These are phyloP conservation scores for Thalassiosira profunda DNA, from an alignment of 108 stramenopile genomes.

Conservation along the genomic window DNA sequence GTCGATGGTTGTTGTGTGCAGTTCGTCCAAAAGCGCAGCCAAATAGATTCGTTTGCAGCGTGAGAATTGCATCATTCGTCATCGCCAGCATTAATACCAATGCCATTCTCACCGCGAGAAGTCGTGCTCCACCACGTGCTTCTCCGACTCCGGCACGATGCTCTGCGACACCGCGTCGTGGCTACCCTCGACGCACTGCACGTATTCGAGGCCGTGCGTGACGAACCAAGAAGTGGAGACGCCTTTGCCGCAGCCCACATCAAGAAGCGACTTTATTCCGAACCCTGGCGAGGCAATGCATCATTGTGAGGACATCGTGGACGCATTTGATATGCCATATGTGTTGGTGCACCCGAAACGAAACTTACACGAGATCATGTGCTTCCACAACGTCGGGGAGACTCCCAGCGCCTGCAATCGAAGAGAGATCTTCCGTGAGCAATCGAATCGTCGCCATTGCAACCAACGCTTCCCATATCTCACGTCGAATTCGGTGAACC, in stretches of 20 bases:
- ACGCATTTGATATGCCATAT: background rate
- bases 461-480: background rate
- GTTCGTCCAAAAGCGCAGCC: too few species aligned
- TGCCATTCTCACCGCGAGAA: too few species aligned
- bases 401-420: conserved; percentile 31
- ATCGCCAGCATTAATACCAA: too few species aligned
- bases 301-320: background rate
- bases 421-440: conserved; percentile 2
- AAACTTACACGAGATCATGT: conserved; percentile 25
- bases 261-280: conserved; percentile 75
- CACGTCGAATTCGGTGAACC: conserved; percentile 71
- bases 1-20: too few species aligned
- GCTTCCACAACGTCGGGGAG: conserved; percentile 61
- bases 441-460: background rate
- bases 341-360: background rate
- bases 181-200: conserved; percentile 79
- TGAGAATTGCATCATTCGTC: too few species aligned
- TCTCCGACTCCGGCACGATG: conserved; percentile 58
- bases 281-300: conserved; percentile 29
- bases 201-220: conserved; percentile 58
- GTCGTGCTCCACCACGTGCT: conserved; percentile 64
- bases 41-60: too few species aligned
- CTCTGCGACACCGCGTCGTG: conserved; percentile 73
- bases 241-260: conserved; percentile 89
- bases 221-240: conserved; percentile 72